These are phyloP conservation scores for Mycena sp. DNA, from an alignment of 1,284 basidiomycete species.

Conservation along the genomic window DNA sequence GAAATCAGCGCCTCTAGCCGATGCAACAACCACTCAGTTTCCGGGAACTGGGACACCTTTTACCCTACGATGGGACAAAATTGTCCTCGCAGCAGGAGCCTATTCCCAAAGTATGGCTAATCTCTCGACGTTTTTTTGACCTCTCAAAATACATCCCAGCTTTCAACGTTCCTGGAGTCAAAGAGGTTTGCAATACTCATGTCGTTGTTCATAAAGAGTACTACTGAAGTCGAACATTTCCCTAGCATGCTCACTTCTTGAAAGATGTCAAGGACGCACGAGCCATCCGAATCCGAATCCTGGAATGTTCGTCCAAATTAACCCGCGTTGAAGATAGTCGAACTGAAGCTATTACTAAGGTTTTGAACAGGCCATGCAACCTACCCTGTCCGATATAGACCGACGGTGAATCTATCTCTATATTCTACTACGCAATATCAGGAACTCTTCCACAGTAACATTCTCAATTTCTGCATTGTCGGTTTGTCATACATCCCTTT, in stretches of 20 bases:
- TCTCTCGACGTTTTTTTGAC: not conserved
- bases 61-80: slow-evolving; percentile 77
- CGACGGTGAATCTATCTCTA: slow-evolving; percentile 39
- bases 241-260: slow-evolving; percentile 81
- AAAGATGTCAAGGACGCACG: slow-evolving; percentile 87
- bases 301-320: slow-evolving; percentile 64
- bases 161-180: slow-evolving; percentile 73
- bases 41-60: slow-evolving; percentile 47
- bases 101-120: slow-evolving; percentile 75
- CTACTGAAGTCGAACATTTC: no score
- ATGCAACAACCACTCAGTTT: slow-evolving; percentile 8
- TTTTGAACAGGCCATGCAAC: slow-evolving; percentile 85
- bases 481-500: slow-evolving; percentile 52
- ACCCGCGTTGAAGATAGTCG: slow-evolving; percentile 10
- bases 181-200: no score
- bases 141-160: slow-evolving; percentile 46
- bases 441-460: slow-evolving; percentile 48
- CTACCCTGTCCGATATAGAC: slow-evolving; percentile 71
- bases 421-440: not conserved
- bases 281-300: slow-evolving; percentile 78
- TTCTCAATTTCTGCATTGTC: slow-evolving; percentile 85
- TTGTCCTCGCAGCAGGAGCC: slow-evolving; percentile 86
- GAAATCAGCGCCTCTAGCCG: slow-evolving; percentile 10
- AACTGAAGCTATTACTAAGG: slow-evolving; percentile 45
- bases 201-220: no score